phyloP scores from a whole-genome alignment of 257 asterid genomes.

The Primulina huaijiensis region DNA sequence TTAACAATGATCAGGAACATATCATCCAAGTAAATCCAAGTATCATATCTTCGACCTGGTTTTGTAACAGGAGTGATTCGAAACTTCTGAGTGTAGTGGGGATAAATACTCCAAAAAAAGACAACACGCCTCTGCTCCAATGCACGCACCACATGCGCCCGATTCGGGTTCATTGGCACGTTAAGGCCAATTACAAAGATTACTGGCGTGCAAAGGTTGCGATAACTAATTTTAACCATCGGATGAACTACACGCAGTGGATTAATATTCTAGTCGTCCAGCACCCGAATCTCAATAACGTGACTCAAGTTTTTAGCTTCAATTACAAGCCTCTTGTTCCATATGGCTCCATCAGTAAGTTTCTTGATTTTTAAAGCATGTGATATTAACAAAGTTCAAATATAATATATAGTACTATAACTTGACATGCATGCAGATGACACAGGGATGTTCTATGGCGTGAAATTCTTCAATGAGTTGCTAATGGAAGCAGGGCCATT shows the following conservation, averaged over 20 bases:
- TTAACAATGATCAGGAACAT: too few species aligned
- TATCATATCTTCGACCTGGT: not conserved
- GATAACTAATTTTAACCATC: conserved; percentile 76
- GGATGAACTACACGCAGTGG: conserved; percentile 75
- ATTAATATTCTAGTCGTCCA: conserved; percentile 81
- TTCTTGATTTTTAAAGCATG: not conserved
- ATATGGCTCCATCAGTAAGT: conserved; percentile 79
- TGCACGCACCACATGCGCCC: conserved; percentile 98
- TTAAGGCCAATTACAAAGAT: conserved; percentile 70
- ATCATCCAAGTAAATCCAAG: not conserved
- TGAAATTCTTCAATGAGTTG: conserved; percentile 81
- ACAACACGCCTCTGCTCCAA: conserved; percentile 58
- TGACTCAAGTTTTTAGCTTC: conserved; percentile 90
- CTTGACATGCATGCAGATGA: conserved; percentile 55
- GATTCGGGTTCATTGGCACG: conserved; percentile 88
- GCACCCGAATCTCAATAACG: conserved; percentile 90
- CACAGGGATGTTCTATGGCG: conserved; percentile 89
- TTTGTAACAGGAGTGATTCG: conserved; percentile 59
- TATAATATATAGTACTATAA: not conserved
- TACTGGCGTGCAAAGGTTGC: conserved; percentile 84
- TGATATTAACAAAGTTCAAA: not conserved
- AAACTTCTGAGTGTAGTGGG: conserved; percentile 69
- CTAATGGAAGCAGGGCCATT: conserved; percentile 77
- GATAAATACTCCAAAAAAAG: conserved; percentile 74
- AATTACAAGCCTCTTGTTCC: conserved; percentile 81